phyloP scores from a whole-genome alignment of 208 protist genomes.

The Leishmania major region DNA sequence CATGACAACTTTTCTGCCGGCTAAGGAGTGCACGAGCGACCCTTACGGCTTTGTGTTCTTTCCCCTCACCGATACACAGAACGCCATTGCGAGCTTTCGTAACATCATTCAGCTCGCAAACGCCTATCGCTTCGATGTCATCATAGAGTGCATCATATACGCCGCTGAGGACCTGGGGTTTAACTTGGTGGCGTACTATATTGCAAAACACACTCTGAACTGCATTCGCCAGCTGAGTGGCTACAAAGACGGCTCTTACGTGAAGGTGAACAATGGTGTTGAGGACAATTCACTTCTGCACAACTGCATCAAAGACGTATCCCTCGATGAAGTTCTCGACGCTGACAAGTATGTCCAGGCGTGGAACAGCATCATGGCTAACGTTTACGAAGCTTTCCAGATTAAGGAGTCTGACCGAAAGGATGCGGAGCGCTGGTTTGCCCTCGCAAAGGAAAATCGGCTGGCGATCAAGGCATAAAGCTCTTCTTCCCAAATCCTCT shows the following conservation, averaged over 20 bases:
- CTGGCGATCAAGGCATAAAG: conserved; percentile 7
- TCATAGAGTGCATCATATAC: conserved; percentile 73
- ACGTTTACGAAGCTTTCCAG: conserved; percentile 87
- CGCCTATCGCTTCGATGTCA: conserved; percentile 77
- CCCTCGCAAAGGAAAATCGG: conserved; percentile 26
- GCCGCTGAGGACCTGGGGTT: conserved; percentile 84
- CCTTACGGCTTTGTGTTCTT: conserved; percentile 63
- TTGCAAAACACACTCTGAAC: conserved; percentile 94
- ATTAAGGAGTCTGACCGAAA: conserved; percentile 54
- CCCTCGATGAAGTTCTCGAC: conserved; percentile 63
- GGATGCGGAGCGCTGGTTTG: conserved; percentile 57
- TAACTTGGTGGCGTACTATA: conserved; percentile 91
- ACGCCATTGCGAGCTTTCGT: conserved; percentile 83
- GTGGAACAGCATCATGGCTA: conserved; percentile 79
- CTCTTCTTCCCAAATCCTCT: not conserved
- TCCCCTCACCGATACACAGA: conserved; percentile 66
- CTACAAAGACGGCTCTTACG: conserved; percentile 89
- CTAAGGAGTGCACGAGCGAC: conserved; percentile 20
- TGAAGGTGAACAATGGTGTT: conserved; percentile 88
- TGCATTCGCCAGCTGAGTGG: conserved; percentile 87
- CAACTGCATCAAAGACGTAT: conserved; percentile 75
- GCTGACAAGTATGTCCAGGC: conserved; percentile 40
- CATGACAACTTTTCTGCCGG: conserved; percentile 30
- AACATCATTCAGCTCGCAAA: conserved; percentile 89
- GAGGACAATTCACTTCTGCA: conserved; percentile 92